A percentile compares a stretch with the other conserved stretches of the same genome.
Evolutionary conservation across 1,139 yeast genomes (phyloP).

Genomic region (Yamadazyma sp.): DNA sequence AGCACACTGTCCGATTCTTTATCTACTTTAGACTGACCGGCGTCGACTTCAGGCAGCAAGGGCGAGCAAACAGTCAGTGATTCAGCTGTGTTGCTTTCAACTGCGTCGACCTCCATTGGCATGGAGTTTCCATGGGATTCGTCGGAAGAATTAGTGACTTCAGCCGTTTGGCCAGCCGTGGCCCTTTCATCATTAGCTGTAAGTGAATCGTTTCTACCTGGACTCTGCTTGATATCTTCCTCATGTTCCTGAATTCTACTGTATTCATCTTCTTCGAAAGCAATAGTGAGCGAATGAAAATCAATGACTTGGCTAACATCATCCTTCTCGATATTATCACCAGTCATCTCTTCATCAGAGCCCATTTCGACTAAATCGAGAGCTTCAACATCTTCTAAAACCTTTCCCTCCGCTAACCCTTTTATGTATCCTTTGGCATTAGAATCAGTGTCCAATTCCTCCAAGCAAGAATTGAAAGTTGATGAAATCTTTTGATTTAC

Average conservation of each 20-base stretch:
- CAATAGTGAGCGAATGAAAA: background rate
- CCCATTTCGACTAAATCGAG: constrained; percentile 41
- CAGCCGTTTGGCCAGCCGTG: too few species aligned
- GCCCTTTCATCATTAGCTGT: background rate
- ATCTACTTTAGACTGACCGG: background rate
- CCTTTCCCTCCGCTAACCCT: background rate
- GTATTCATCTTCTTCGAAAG: background rate
- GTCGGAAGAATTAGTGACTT: background rate
- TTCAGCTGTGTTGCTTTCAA: background rate
- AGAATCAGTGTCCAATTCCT: constrained; percentile 2
- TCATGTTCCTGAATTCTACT: background rate
- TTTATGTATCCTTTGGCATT: constrained; percentile 2
- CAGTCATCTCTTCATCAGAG: constrained; percentile 1
- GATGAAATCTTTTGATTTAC: constrained; percentile 2
- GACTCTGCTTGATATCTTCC: background rate
- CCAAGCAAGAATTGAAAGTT: constrained; percentile 3
- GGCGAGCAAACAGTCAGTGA: background rate
- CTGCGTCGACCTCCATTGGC: background rate
- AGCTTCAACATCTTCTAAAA: constrained; percentile 33
- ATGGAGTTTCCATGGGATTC: background rate
- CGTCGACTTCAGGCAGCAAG: too few species aligned
- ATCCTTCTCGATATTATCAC: background rate
- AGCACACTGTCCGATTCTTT: background rate
- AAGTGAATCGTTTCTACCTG: background rate
- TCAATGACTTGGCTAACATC: constrained; percentile 4